Percentiles rank a stretch among this genome's conserved stretches.
Conservation (phyloP, 441 rosid species). For the Mallotus japonicus region DNA sequence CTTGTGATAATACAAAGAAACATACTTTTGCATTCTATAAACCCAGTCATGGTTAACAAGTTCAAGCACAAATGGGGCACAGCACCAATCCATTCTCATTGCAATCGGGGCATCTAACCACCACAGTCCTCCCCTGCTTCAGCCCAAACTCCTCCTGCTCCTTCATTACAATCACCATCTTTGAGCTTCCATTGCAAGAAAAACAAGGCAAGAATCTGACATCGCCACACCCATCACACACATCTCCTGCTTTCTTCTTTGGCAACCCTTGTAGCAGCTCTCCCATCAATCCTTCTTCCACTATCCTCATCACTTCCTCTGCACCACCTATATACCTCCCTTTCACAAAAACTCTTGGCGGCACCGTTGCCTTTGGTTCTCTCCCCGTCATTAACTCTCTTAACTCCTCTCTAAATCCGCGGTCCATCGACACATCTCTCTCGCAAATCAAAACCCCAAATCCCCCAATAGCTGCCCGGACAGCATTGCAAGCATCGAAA, state of each 20-base stretch:
- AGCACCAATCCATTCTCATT: conserved; percentile 85
- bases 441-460: conserved; percentile 57
- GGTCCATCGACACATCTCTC: conserved; percentile 85
- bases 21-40: background rate
- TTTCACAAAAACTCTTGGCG: conserved; percentile 65
- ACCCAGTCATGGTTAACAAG: conserved; percentile 3
- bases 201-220: conserved; percentile 78
- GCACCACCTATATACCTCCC: conserved; percentile 76
- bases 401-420: conserved; percentile 72
- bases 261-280: conserved; percentile 55
- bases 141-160: conserved; percentile 35
- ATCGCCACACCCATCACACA: conserved; percentile 78
- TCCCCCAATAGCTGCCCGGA: conserved; percentile 52
- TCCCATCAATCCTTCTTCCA: conserved; percentile 63
- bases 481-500: conserved; percentile 74
- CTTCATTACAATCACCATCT: conserved; percentile 43
- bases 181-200: conserved; percentile 73
- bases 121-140: conserved; percentile 31
- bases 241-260: conserved; percentile 38
- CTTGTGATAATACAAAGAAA: conserved; percentile 6
- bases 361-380: conserved; percentile 35
- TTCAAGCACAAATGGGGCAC: conserved; percentile 78
- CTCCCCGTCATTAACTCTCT: conserved; percentile 51
- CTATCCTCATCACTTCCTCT: conserved; percentile 60
- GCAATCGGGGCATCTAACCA: conserved; percentile 62